A percentile compares a stretch with the other conserved stretches of the same genome.
phyloP scores from a whole-genome alignment of 2,329 filamentous ascomycete genomes.

The Fusarium verticillioides region DNA sequence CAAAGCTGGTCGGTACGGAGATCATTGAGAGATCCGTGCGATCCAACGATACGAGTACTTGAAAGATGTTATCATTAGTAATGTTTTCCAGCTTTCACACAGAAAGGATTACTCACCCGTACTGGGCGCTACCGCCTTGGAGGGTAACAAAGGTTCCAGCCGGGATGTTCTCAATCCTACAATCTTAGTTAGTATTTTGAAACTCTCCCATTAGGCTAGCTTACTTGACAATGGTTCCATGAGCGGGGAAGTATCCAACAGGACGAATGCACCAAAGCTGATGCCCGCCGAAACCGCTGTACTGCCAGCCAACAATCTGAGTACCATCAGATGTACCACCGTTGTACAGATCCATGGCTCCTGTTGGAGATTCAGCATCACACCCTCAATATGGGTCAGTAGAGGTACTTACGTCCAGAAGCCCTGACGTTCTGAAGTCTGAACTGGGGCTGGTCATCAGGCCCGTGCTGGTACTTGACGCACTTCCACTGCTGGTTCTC shows the following conservation, averaged over 20 bases:
- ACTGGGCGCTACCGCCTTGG: neutral
- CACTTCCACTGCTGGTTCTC: constrained; percentile 1
- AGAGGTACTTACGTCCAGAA: neutral
- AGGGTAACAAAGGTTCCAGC: neutral
- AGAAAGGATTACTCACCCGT: neutral
- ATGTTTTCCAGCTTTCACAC: rapidly evolving
- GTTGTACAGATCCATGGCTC: neutral
- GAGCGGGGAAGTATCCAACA: neutral
- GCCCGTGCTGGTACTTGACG: neutral
- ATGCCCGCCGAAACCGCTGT: neutral
- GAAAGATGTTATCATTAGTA: rapidly evolving
- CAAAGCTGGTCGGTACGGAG: neutral
- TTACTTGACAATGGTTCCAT: neutral
- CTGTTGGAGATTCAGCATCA: rapidly evolving
- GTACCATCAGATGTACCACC: neutral
- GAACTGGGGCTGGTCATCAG: neutral
- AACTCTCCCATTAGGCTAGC: rapidly evolving
- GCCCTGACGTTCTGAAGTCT: neutral
- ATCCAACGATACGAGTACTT: neutral
- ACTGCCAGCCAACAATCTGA: neutral
- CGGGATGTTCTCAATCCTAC: neutral
- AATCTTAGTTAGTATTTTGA: rapidly evolving
- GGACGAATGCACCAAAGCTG: neutral
- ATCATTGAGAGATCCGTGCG: neutral
- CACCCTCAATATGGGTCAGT: rapidly evolving